phyloP scores from a whole-genome alignment of 768 basidiomycete species.

The Xerocomellus dryophilus region DNA sequence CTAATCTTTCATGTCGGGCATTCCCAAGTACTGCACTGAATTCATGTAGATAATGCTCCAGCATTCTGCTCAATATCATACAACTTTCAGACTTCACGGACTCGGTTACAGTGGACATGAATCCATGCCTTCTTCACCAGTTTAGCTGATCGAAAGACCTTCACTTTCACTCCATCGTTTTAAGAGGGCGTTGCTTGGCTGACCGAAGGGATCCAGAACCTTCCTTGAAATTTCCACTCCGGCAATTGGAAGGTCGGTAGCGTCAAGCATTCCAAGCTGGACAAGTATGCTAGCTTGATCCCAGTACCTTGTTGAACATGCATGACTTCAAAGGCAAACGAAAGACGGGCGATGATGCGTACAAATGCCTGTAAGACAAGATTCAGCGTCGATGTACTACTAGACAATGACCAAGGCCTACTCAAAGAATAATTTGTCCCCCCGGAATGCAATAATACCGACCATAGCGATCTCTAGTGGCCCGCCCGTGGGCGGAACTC shows the following conservation, averaged over 20 bases:
- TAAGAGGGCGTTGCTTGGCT: slow-evolving; percentile 39
- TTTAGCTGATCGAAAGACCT: slow-evolving; percentile 31
- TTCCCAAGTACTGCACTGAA: too few relatives aligned
- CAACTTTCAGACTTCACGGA: background rate
- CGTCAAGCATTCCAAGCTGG: slow-evolving; percentile 40
- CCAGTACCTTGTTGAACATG: slow-evolving; percentile 39
- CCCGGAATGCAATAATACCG: slow-evolving; percentile 44
- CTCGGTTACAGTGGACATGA: background rate
- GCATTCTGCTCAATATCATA: background rate
- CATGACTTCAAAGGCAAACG: background rate
- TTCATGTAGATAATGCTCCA: background rate
- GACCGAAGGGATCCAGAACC: slow-evolving; percentile 40
- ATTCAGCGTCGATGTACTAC: background rate
- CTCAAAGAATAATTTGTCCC: slow-evolving; percentile 51
- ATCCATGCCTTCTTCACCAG: background rate
- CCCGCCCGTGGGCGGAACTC: slow-evolving; percentile 38
- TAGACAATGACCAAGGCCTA: slow-evolving; percentile 13
- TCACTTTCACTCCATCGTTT: slow-evolving; percentile 37
- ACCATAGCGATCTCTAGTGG: slow-evolving; percentile 42
- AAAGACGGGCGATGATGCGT: background rate
- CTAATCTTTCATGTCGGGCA: too few relatives aligned
- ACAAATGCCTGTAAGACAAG: slow-evolving; percentile 16
- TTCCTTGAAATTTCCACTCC: slow-evolving; percentile 41
- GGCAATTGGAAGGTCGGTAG: slow-evolving; percentile 34
- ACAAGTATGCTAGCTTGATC: slow-evolving; percentile 47